phyloP scores from a whole-genome alignment of 176 grass and related monocot genomes.

The Carex myosuroides region DNA sequence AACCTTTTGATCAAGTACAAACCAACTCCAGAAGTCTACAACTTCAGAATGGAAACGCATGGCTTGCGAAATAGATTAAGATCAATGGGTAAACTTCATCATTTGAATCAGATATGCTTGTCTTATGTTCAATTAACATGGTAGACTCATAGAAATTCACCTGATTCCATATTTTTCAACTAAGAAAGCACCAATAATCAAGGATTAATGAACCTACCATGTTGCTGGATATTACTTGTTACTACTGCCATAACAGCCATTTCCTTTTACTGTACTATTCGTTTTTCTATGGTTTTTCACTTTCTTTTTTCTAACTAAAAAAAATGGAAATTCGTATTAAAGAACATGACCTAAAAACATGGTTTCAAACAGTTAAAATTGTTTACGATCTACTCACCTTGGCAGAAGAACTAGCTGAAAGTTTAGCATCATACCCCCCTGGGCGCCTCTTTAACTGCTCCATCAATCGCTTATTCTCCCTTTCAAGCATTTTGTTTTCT shows the following conservation, averaged over 20 bases:
- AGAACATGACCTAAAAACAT: neutral
- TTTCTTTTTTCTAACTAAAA: neutral
- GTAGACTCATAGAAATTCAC: neutral
- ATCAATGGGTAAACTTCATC: neutral
- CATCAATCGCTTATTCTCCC: neutral
- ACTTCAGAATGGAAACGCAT: neutral
- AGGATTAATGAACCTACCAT: neutral
- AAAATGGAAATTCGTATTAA: neutral
- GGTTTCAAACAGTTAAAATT: neutral
- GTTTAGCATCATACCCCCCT: neutral
- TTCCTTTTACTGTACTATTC: neutral
- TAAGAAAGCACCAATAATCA: neutral
- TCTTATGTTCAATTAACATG: neutral
- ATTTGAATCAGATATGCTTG: neutral
- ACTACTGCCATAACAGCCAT: neutral
- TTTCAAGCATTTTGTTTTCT: slow-evolving; percentile 7
- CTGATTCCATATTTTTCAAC: neutral
- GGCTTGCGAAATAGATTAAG: neutral
- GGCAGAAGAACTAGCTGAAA: neutral
- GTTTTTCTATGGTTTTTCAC: neutral
- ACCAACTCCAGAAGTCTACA: neutral
- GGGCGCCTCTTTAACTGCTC: neutral
- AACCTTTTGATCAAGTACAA: neutral
- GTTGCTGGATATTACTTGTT: neutral
- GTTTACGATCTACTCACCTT: neutral